Evolutionary conservation across 1,284 basidiomycete species (phyloP).

Genomic region (Moesziomyces antarcticus): DNA sequence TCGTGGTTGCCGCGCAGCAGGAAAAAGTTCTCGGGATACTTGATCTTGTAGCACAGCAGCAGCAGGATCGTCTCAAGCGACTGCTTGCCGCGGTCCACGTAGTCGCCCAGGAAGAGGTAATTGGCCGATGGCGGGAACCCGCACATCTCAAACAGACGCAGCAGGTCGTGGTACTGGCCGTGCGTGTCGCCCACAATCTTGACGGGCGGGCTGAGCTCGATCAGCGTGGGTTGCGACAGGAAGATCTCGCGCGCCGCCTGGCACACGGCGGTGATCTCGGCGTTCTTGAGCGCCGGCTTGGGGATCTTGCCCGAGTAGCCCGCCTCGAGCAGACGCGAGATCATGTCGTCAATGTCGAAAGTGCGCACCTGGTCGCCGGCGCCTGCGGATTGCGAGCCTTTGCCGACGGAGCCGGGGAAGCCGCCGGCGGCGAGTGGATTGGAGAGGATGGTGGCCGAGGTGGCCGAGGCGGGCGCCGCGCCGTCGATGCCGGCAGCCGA

Average conservation of each 20-base stretch:
- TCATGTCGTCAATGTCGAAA: slow-evolving; percentile 98
- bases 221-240: slow-evolving; percentile 93
- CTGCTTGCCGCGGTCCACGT: slow-evolving; percentile 98
- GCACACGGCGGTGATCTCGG: slow-evolving; percentile 94
- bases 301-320: slow-evolving; percentile 98
- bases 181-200: slow-evolving; percentile 99
- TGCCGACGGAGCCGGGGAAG: slow-evolving; percentile 35
- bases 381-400: slow-evolving; percentile 31
- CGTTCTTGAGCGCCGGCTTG: slow-evolving; percentile 96
- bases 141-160: slow-evolving; percentile 98
- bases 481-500: slow-evolving; percentile 29
- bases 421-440: slow-evolving; percentile 43
- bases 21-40: slow-evolving; percentile 99
- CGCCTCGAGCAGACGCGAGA: slow-evolving; percentile 91
- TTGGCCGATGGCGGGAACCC: slow-evolving; percentile 97
- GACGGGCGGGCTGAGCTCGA: slow-evolving; percentile 96
- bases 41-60: slow-evolving; percentile 93
- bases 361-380: slow-evolving; percentile 67
- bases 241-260: slow-evolving; percentile 97
- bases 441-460: slow-evolving; percentile 46
- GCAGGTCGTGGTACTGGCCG: slow-evolving; percentile 97
- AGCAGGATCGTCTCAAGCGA: slow-evolving; percentile 97
- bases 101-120: slow-evolving; percentile 98
- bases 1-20: slow-evolving; percentile 97
- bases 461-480: slow-evolving; percentile 28